These are phyloP conservation scores for Podaxis sp. DNA, from an alignment of 768 basidiomycete genomes.

Conservation along the genomic window DNA sequence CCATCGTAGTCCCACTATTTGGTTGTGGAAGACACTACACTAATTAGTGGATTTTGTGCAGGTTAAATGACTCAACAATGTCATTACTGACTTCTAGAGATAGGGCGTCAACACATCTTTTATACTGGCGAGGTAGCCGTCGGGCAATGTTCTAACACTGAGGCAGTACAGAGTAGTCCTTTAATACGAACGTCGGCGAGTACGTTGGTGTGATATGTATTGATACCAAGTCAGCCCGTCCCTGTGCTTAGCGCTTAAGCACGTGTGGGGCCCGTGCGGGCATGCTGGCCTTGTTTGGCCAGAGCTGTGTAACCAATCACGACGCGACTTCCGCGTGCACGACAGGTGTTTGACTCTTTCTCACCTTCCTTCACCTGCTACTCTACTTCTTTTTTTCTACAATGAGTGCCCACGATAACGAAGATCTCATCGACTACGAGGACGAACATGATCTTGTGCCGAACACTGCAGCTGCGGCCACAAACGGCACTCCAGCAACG, in stretches of 20 bases:
- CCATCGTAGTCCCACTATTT: no score
- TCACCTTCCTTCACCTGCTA: constrained; percentile 25
- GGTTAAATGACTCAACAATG: background rate
- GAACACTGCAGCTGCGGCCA: constrained; percentile 44
- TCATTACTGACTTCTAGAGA: background rate
- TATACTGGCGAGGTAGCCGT: no score
- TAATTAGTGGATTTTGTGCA: background rate
- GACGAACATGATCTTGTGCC: constrained; percentile 82
- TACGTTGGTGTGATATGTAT: background rate
- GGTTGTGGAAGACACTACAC: background rate
- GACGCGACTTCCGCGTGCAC: constrained; percentile 15
- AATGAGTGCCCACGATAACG: constrained; percentile 86
- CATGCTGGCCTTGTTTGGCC: constrained; percentile 31
- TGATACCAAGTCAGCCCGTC: background rate
- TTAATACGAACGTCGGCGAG: no score
- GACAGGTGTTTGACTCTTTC: constrained; percentile 22
- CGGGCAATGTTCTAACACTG: no score
- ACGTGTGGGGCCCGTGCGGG: constrained; percentile 36
- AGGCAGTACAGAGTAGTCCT: no score
- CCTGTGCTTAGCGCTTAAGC: background rate
- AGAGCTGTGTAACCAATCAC: constrained; percentile 26
- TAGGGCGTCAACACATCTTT: background rate
- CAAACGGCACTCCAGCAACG: constrained; percentile 44
- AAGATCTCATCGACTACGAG: constrained; percentile 94
- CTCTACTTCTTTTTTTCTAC: constrained; percentile 21